phyloP scores from a whole-genome alignment of 176 grass and related monocot genomes.

The Juncus inflexus region DNA sequence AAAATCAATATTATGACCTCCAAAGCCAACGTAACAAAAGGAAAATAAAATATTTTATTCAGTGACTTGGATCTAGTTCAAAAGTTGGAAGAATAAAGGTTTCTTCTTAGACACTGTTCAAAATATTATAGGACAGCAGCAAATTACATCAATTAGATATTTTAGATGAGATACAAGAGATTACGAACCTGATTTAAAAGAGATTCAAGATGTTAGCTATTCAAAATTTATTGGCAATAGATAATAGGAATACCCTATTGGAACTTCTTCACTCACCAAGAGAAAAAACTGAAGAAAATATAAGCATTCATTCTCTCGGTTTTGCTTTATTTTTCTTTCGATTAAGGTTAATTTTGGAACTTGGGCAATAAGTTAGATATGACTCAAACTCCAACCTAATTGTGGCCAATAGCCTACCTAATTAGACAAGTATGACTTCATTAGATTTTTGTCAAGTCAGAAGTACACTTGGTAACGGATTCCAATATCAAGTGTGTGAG shows the following conservation, averaged over 20 bases:
- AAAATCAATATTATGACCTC: too few relatives aligned
- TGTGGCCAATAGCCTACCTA: constrained; percentile 11
- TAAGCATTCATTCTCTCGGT: background rate
- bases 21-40: too few relatives aligned
- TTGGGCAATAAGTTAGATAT: constrained; percentile 10
- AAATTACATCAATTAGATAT: too few relatives aligned
- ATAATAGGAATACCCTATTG: background rate
- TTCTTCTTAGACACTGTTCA: too few relatives aligned
- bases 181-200: too few relatives aligned
- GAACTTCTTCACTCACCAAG: background rate
- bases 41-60: too few relatives aligned
- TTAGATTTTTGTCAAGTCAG: background rate
- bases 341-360: constrained; percentile 1
- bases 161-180: too few relatives aligned
- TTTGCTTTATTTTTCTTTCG: background rate
- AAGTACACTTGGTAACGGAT: constrained; percentile 8
- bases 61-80: too few relatives aligned
- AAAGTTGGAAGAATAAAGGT: too few relatives aligned
- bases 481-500: background rate
- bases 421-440: background rate
- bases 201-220: background rate
- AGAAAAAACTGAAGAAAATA: background rate
- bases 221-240: background rate
- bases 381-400: constrained; percentile 20
- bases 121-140: too few relatives aligned